phyloP scores from a whole-genome alignment of 2,329 filamentous ascomycete species.

The Exophiala aquamarina region DNA sequence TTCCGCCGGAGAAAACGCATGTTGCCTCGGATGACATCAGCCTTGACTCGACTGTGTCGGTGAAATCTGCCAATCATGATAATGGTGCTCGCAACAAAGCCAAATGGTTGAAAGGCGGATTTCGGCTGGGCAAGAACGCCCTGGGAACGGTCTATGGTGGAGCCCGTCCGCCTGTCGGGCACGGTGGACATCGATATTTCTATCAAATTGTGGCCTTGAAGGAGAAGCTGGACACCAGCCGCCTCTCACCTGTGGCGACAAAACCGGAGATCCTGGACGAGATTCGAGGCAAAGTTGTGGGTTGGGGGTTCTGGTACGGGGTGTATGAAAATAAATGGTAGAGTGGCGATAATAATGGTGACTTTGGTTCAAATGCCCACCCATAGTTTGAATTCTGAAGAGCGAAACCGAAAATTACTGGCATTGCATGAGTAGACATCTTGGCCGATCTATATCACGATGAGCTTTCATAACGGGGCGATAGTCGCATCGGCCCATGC shows the following conservation, averaged over 20 bases:
- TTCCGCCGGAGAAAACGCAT: constrained; percentile 37
- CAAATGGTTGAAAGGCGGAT: constrained; percentile 40
- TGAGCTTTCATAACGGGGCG: constrained; percentile 2
- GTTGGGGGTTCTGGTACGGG: constrained; percentile 52
- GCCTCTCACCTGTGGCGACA: constrained; percentile 41
- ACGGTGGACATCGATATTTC: constrained; percentile 55
- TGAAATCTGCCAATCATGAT: not conserved
- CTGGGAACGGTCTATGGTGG: constrained; percentile 45
- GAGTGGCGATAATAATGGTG: not conserved
- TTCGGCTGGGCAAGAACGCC: constrained; percentile 47
- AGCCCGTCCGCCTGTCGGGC: constrained; percentile 50
- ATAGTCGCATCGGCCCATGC: constrained; percentile 15
- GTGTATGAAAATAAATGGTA: constrained; percentile 45
- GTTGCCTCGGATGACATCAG: constrained; percentile 41
- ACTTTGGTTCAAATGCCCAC: too few species aligned
- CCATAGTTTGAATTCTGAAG: too few species aligned
- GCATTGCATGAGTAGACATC: too few species aligned
- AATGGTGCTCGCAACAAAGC: too few species aligned
- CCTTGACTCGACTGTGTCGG: constrained; percentile 24
- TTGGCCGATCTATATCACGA: too few species aligned
- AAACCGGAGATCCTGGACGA: constrained; percentile 45
- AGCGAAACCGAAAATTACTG: too few species aligned
- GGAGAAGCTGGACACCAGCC: constrained; percentile 40
- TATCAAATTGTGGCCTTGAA: constrained; percentile 51
- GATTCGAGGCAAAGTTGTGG: constrained; percentile 50